Base-by-base conservation (phyloP, 805 yeast genomes). In the Candida verbasci region DNA sequence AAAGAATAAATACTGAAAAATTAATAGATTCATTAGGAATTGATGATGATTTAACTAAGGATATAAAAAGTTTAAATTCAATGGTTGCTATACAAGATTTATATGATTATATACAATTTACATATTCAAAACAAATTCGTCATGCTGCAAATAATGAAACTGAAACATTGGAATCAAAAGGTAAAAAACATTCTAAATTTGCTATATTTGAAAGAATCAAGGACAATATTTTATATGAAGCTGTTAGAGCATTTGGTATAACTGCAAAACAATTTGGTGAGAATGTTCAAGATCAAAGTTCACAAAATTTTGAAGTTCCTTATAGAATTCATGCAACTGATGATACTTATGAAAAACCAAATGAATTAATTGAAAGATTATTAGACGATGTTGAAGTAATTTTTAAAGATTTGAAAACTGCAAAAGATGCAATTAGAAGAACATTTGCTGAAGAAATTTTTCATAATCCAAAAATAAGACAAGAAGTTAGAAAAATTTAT, bases 31-130 rank as follows among this genome's bases (percentile, higher is more conserved):
- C 74, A 11, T 57, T 87, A 40, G 63, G 65, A n/a, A 55, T 73
- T 9, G 72, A 72, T 34, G 95, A 86, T 54, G 65, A 74, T 17
- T 51, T 65, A 34, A 61, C 77, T 15, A 82, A 77, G 35, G 75
- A 74, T 40, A 68, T 83, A 32, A 68, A 58, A 17, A 57, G 65
- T 12, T 79, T 87, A 17, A 74, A 70, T 30, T 66, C 82, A 4
- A 75, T 86, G 58, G 82, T 83, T 4, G 95, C 86, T 41, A 72
- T 82, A 38, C 97, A 91, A 58, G 98, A 93, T 62, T 65, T 87
- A 24, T 78, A 81, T 49, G 96, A 89, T 43, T 89, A 82, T 56
- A 55, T 93, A 38, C 82, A 80, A 47, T 93, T 89, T 62, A 68
- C 72, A 1, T 82, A 79, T 49, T 73, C 86, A n/a, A 58, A 68